Percentiles rank a stretch among this genome's conserved stretches.
phyloP scores from a whole-genome alignment of 768 basidiomycete genomes.

The Boletus eberwhitei region DNA sequence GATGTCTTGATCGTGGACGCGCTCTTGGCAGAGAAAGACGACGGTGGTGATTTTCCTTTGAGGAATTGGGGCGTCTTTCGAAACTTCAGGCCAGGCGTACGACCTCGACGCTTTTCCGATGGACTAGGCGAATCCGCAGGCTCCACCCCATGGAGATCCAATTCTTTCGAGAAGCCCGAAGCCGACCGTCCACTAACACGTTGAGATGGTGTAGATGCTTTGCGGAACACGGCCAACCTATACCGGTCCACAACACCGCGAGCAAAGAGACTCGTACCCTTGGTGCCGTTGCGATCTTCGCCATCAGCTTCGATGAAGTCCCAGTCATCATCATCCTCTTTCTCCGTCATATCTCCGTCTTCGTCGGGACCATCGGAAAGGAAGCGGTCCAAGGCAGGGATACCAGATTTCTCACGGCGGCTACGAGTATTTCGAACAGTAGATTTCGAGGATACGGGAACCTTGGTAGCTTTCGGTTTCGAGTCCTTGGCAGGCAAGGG shows the following conservation, averaged over 20 bases:
- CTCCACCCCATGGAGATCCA: constrained; percentile 41
- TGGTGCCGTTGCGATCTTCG: constrained; percentile 80
- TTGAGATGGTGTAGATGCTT: constrained; percentile 63
- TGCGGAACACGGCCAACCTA: constrained; percentile 80
- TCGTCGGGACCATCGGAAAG: constrained; percentile 52
- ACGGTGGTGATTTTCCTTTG: constrained; percentile 60
- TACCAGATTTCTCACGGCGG: constrained; percentile 79
- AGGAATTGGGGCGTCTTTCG: constrained; percentile 75
- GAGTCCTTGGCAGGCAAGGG: constrained; percentile 31
- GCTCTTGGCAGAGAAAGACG: constrained; percentile 36
- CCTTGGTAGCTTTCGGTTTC: constrained; percentile 28
- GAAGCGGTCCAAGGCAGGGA: constrained; percentile 74
- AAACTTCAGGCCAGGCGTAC: constrained; percentile 66
- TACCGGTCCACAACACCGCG: constrained; percentile 92
- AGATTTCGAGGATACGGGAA: constrained; percentile 11
- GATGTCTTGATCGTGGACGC: constrained; percentile 34
- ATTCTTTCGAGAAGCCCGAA: constrained; percentile 58
- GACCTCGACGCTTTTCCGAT: constrained; percentile 59
- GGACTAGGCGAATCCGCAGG: constrained; percentile 43
- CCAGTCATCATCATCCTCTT: constrained; percentile 80
- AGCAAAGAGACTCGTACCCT: constrained; percentile 79
- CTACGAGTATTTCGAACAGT: constrained; percentile 33
- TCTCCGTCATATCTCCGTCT: constrained; percentile 41
- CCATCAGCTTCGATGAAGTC: constrained; percentile 82
- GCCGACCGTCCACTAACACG: constrained; percentile 44